Percentiles rank a stretch among this genome's conserved stretches.
Conservation (phyloP, 345 rosid genomes). For the Eucalyptus grandis region DNA sequence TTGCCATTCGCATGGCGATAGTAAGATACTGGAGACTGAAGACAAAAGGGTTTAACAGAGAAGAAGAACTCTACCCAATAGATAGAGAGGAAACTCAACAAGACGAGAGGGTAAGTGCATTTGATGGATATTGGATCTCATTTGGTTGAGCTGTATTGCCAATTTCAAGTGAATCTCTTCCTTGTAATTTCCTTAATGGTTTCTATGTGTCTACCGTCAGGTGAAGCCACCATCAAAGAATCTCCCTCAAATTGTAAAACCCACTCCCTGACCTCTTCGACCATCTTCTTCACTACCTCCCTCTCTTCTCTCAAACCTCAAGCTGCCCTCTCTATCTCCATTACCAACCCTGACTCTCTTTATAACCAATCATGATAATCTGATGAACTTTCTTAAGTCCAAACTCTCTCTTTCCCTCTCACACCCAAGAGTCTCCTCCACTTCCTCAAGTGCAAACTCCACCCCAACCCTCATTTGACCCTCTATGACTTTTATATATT, state of each 20-base stretch:
- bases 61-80: no score
- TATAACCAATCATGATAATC: slow-evolving; percentile 28
- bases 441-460: slow-evolving; percentile 67
- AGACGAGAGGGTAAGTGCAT: no score
- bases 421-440: slow-evolving; percentile 41
- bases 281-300: neutral
- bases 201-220: neutral
- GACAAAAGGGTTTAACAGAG: no score
- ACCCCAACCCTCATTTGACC: slow-evolving; percentile 56
- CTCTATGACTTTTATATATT: slow-evolving; percentile 72
- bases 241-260: neutral
- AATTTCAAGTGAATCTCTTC: neutral
- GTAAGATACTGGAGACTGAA: no score
- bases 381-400: slow-evolving; percentile 44
- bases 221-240: neutral
- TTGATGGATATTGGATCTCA: neutral
- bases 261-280: slow-evolving; percentile 7
- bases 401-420: slow-evolving; percentile 32
- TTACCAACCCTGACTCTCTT: slow-evolving; percentile 53
- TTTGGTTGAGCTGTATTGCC: neutral
- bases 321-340: slow-evolving; percentile 11
- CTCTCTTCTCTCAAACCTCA: slow-evolving; percentile 34
- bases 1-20: no score
- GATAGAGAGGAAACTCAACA: no score
- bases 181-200: neutral